Evolutionary conservation across 257 asterid species (phyloP).

Genomic region (Solanum tarapatanum): DNA sequence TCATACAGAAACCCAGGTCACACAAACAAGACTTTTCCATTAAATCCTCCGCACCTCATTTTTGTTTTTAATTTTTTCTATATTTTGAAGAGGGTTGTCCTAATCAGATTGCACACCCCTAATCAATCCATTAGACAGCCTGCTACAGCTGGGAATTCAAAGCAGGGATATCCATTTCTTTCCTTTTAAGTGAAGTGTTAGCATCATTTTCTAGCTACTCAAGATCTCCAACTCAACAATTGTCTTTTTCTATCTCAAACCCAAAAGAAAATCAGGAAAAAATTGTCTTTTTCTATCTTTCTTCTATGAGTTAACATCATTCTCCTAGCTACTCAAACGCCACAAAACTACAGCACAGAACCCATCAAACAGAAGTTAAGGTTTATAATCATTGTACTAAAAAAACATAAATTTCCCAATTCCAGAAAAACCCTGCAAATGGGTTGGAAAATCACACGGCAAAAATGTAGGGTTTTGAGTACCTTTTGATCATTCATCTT

Average conservation of each 20-base stretch:
- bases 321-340: neutral
- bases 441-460: neutral
- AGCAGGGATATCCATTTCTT: neutral
- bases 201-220: neutral
- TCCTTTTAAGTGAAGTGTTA: neutral
- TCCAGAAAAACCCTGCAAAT: neutral
- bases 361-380: neutral
- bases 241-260: neutral
- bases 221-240: neutral
- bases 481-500: slow-evolving; percentile 4
- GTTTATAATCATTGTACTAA: neutral
- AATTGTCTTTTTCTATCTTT: neutral
- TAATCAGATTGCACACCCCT: neutral
- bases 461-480: neutral
- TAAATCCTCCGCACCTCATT: neutral
- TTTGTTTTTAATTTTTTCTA: neutral
- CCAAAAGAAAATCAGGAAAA: neutral
- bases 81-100: neutral
- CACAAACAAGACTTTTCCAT: neutral
- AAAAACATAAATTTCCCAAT: neutral
- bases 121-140: neutral
- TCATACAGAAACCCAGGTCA: neutral
- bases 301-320: neutral
- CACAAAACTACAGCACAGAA: neutral
- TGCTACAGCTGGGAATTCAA: neutral